These are phyloP conservation scores for Aureobasidium sp. DNA, from an alignment of 2,329 filamentous ascomycete genomes.

Conservation along the genomic window DNA sequence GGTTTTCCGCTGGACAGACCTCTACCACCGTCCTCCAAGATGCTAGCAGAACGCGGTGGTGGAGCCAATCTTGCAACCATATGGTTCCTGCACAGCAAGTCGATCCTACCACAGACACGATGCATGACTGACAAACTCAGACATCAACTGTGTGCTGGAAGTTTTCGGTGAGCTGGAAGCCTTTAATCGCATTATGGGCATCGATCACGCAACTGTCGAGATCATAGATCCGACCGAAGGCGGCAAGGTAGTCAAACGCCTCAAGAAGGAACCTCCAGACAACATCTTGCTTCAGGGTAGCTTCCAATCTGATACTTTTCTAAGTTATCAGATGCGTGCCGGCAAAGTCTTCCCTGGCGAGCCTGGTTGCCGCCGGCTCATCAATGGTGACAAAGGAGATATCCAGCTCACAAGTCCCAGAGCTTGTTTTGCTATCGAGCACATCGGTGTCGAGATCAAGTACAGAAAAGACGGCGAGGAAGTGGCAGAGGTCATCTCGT, in stretches of 20 bases:
- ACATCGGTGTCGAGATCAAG: not conserved
- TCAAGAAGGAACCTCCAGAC: slow-evolving; percentile 35
- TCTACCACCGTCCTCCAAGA: not conserved
- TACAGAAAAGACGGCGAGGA: not conserved
- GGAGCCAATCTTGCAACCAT: slow-evolving; percentile 38
- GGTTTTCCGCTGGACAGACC: not conserved
- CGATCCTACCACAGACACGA: too few relatives aligned
- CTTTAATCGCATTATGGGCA: slow-evolving; percentile 37
- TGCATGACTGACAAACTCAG: not conserved
- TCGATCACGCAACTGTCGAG: slow-evolving; percentile 37
- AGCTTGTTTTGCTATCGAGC: not conserved
- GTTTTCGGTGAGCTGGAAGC: slow-evolving; percentile 24
- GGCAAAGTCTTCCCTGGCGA: slow-evolving; percentile 46
- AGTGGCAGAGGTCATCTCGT: not conserved
- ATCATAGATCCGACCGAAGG: slow-evolving; percentile 23
- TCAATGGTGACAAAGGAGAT: slow-evolving; percentile 42
- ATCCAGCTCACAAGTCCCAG: not conserved
- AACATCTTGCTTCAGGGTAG: slow-evolving; percentile 35
- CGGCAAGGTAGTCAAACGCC: not conserved
- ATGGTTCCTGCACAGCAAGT: slow-evolving; percentile 16
- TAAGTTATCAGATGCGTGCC: slow-evolving; percentile 40
- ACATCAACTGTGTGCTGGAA: not conserved
- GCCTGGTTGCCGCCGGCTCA: slow-evolving; percentile 42
- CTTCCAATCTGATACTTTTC: slow-evolving; percentile 34
- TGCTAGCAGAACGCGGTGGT: slow-evolving; percentile 40